Evolutionary conservation across 2,329 filamentous ascomycete species (phyloP), one percentile per base, ranked within the genome.

Genomic region (Blumeria graminis): DNA sequence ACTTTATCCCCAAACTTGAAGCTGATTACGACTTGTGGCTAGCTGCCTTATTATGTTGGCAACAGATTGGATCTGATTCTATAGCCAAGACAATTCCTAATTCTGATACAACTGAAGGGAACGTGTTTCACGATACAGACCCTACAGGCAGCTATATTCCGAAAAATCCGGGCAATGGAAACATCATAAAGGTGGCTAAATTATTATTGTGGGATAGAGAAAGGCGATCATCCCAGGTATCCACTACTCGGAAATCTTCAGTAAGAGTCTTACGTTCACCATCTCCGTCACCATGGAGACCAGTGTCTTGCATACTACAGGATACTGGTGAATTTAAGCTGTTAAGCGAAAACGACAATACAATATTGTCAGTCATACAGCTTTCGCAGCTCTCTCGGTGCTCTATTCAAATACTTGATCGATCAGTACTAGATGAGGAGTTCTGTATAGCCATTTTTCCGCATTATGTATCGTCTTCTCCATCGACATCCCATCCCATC

Each of bases 371-470:
- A 33, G 78, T 88, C 51, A 84, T 96, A 55, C 87, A 94, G 63
- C 74, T 98, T 5, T 86, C 87, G 11, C 86, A 94, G 63, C 74
- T 98, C 7, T 92, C 88, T 16, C 79, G 92, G 56, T 92, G 84
- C 66, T 87, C 90, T 8, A 82, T 98, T 55, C 92, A 98, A 67
- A 80, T 89, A 62, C 73, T 98, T 55, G 87, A 96, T 68, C 80
- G 81, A 55, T 94, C 89, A 5, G 90, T 98, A 8, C 70, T 98
- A 45, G 87, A 94, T 61, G 86, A 92, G 67, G 87, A 95, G 58
- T 92, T 86, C 65, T 96, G 89, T 70, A 85, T 98, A 60, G 89
- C 86, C 55, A 90, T 98, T 51, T 95, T 95, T 65, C 90, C 92
- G 14, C 89, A 90, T 60, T 96, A 98, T 68, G 81, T 86, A 0